Evolutionary conservation across 2,329 filamentous ascomycete species (phyloP).

Genomic region (Diaporthe vexans): DNA sequence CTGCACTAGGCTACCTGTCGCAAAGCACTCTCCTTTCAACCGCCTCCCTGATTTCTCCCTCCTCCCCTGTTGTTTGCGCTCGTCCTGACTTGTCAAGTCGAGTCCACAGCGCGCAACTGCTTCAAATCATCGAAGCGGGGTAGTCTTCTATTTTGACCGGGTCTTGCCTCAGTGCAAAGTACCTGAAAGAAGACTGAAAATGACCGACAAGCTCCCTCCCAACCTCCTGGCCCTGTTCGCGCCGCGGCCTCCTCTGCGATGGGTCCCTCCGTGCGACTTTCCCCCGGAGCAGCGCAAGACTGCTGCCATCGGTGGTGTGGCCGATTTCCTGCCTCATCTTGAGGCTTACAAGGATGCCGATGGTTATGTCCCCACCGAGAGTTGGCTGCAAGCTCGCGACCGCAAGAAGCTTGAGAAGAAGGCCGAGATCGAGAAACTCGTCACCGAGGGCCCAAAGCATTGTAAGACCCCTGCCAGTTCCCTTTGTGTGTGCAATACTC

Average conservation of each 20-base stretch:
- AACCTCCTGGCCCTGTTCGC: conserved; percentile 95
- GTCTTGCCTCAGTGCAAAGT: neutral
- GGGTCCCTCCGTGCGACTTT: conserved; percentile 85
- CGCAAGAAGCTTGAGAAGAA: conserved; percentile 86
- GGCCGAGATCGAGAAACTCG: conserved; percentile 72
- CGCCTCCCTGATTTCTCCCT: neutral
- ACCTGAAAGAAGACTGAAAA: conserved; percentile 56
- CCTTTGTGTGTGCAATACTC: neutral
- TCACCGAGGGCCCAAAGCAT: conserved; percentile 73
- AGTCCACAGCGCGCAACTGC: neutral
- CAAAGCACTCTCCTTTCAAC: conserved; percentile 26
- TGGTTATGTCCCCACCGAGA: conserved; percentile 86
- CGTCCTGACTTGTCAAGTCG: neutral
- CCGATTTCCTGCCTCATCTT: conserved; percentile 79
- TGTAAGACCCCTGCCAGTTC: conserved; percentile 62
- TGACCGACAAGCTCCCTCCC: conserved; percentile 97
- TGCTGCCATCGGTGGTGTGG: conserved; percentile 79
- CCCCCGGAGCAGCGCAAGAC: conserved; percentile 87
- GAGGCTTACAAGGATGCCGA: conserved; percentile 84
- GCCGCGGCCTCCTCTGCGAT: conserved; percentile 91
- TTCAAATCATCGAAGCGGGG: neutral
- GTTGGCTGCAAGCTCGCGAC: conserved; percentile 90
- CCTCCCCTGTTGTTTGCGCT: neutral
- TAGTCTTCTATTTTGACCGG: neutral
- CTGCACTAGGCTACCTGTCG: conserved; percentile 34